Evolutionary conservation across 148 eudicot genomes (phyloP).

Genomic region (Euryodendron excelsum): DNA sequence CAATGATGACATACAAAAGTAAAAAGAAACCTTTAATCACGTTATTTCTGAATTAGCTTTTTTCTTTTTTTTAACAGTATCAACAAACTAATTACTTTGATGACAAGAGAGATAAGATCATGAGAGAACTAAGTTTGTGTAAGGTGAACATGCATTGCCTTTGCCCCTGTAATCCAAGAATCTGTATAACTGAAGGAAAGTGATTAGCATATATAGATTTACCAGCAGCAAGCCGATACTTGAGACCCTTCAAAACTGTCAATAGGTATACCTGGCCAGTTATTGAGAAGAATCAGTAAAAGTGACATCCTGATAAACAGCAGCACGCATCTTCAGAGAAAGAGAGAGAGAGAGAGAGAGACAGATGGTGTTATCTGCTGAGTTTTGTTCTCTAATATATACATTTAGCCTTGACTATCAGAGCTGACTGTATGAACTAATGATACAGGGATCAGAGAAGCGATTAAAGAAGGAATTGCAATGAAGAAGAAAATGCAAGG

Average conservation of each 20-base stretch:
- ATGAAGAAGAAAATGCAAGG: neutral
- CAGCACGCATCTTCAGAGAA: neutral
- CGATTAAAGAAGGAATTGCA: neutral
- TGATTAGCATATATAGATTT: conserved; percentile 13
- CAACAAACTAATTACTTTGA: neutral
- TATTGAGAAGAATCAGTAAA: conserved; percentile 17
- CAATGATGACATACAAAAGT: too few relatives aligned
- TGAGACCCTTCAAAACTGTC: conserved; percentile 90
- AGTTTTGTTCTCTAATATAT: neutral
- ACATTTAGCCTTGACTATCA: neutral
- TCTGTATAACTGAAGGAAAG: conserved; percentile 9
- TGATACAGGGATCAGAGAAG: neutral
- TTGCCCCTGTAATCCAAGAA: neutral
- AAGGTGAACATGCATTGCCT: neutral
- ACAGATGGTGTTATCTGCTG: too few relatives aligned
- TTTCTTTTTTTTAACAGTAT: neutral
- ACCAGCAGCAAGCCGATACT: conserved; percentile 98
- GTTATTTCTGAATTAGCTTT: neutral
- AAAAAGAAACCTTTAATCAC: neutral
- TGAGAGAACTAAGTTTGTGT: neutral
- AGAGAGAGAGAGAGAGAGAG: conserved; percentile 3
- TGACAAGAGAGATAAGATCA: neutral
- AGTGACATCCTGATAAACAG: neutral
- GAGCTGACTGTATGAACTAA: neutral
- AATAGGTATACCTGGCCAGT: conserved; percentile 75